Conservation (phyloP, 108 stramenopile species). For the Skeletonema menzelii region DNA sequence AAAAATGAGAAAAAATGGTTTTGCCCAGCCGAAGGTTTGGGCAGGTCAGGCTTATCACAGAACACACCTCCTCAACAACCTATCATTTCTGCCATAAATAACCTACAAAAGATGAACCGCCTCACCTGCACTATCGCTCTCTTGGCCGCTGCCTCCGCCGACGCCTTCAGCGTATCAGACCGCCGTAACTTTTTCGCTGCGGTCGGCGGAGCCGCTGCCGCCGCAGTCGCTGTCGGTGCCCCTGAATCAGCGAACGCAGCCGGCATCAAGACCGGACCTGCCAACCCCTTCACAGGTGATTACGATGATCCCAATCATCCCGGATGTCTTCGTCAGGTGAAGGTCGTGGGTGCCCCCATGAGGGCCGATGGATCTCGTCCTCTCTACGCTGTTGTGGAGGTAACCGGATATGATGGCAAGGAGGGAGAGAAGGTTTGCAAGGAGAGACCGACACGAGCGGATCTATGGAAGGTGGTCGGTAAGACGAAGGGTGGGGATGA, state of each 20-base stretch:
- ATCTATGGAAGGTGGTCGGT: conserved; percentile 50
- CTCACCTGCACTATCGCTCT: conserved; percentile 6
- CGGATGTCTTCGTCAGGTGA: conserved; percentile 46
- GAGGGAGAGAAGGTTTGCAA: conserved; percentile 28
- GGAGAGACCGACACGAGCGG: conserved; percentile 44
- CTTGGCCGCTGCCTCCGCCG: conserved; percentile 7
- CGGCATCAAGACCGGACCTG: conserved; percentile 23
- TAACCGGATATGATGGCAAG: conserved; percentile 51
- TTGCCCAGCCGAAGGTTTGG: too few relatives aligned
- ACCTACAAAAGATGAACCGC: conserved; percentile 9
- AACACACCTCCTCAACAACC: too few relatives aligned
- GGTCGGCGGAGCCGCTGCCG: conserved; percentile 31
- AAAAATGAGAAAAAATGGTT: too few relatives aligned
- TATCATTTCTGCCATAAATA: too few relatives aligned
- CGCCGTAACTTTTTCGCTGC: conserved; percentile 18
- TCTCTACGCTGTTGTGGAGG: conserved; percentile 38
- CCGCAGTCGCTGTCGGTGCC: conserved; percentile 1
- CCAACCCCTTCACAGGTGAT: conserved; percentile 43
- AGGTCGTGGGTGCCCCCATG: conserved; percentile 46
- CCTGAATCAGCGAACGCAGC: conserved; percentile 29
- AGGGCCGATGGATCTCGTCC: conserved; percentile 49
- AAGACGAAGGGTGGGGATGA: conserved; percentile 13
- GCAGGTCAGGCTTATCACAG: too few relatives aligned
- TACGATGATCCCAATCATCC: conserved; percentile 57
- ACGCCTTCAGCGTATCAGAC: conserved; percentile 9